Evolutionary conservation across 805 yeast species (phyloP), one percentile per base, ranked within the genome.

Genomic region (Saccharomycopsis microspora): DNA sequence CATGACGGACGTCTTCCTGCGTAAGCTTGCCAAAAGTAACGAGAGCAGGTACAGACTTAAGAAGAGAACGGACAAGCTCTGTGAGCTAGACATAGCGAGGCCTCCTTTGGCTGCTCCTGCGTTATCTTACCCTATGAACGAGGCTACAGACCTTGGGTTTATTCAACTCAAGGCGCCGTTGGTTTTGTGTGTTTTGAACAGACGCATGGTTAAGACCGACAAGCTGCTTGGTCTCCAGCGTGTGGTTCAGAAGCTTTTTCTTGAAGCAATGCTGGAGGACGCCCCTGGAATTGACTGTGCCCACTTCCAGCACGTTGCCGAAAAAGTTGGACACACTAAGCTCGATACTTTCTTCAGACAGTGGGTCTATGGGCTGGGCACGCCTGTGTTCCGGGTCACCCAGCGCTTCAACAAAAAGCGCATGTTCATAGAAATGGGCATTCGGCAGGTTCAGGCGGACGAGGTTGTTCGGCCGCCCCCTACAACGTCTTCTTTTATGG

Each of bases 211-310:
- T 1, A 93, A 93, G 60, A 87, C 97, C 1, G 97, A 94, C 60
- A 82, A 89, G 53, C 84, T 96, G 0, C 84, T 93, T 62, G 98
- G 98, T 2, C 68, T 93, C 51, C 78, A 89, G 3, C 76, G 98
- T 53, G 97, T 87, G 0, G 74, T 93, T 30, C 96, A 97, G 0
- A 93, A 90, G 56, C 69, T 93, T 30, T 86, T 90, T 54, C 65
- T 93, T 35, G 97, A 93, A 61, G 95, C 95, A 0, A 87, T 93
- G 95, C 85, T 95, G 5, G 95, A 95, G 11, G 98, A 93, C 57
- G 67, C 93, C 44, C 76, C 76, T 10, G 75, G 79, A 40, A 62
- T 90, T 30, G 81, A 94, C 5, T 80, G 96, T 0, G 68, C 72
- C 7, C 97, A 93, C 64, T 89, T 93, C 59, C 94, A 85, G 57